Evolutionary conservation across 768 basidiomycete species (phyloP).

Genomic region (Collybia sordida): DNA sequence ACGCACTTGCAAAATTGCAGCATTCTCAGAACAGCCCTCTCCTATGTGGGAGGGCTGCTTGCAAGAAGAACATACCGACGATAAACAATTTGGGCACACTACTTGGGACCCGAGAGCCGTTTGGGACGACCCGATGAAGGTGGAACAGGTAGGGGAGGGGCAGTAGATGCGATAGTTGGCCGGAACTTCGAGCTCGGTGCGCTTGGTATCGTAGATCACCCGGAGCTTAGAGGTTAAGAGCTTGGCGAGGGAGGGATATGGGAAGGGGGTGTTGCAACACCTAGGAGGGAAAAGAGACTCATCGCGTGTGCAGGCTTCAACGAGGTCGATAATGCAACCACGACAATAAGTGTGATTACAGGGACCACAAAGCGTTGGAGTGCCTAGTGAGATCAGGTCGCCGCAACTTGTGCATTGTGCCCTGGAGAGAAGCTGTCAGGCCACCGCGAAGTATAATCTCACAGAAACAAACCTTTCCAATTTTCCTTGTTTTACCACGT

Average conservation of each 20-base stretch:
- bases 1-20: slow-evolving; percentile 36
- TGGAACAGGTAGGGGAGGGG: slow-evolving; percentile 47
- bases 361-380: slow-evolving; percentile 32
- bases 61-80: slow-evolving; percentile 47
- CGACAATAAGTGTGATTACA: slow-evolving; percentile 50
- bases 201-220: slow-evolving; percentile 38
- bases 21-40: slow-evolving; percentile 41
- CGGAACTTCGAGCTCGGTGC: slow-evolving; percentile 43
- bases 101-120: background rate
- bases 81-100: slow-evolving; percentile 37
- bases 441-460: no score
- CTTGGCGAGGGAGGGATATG: slow-evolving; percentile 18
- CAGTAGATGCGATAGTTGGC: slow-evolving; percentile 49
- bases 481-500: no score
- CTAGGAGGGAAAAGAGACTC: slow-evolving; percentile 52
- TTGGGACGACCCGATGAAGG: slow-evolving; percentile 47
- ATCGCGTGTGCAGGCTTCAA: slow-evolving; percentile 41
- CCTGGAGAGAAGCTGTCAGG: background rate
- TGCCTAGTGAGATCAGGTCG: slow-evolving; percentile 23
- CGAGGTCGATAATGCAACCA: slow-evolving; percentile 41
- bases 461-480: no score
- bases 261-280: slow-evolving; percentile 44
- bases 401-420: slow-evolving; percentile 32
- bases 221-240: slow-evolving; percentile 29
- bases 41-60: slow-evolving; percentile 43